Percentiles rank a stretch among this genome's conserved stretches.
These are phyloP conservation scores for Candida railenensis DNA, from an alignment of 805 yeast genomes.

Conservation along the genomic window DNA sequence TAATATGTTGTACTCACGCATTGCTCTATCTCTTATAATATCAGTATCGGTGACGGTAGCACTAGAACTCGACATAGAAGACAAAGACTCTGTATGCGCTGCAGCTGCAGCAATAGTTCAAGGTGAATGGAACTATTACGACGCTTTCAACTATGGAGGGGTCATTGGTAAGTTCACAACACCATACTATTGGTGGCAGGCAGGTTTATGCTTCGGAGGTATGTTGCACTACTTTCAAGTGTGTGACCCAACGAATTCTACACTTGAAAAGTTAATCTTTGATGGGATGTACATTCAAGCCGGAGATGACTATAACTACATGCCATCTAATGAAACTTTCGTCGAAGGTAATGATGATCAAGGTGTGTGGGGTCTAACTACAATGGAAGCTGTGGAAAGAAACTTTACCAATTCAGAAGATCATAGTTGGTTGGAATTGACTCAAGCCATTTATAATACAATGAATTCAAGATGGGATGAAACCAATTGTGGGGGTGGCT, in stretches of 20 bases:
- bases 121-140: slow-evolving; percentile 47
- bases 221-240: slow-evolving; percentile 38
- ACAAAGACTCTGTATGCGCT: slow-evolving; percentile 38
- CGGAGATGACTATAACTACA: slow-evolving; percentile 39
- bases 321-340: slow-evolving; percentile 47
- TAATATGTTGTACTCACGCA: background rate
- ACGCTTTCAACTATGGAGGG: slow-evolving; percentile 42
- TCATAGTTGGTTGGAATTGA: slow-evolving; percentile 79
- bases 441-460: slow-evolving; percentile 88
- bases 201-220: slow-evolving; percentile 52
- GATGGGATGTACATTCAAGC: slow-evolving; percentile 45
- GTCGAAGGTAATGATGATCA: slow-evolving; percentile 53
- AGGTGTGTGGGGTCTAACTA: slow-evolving; percentile 51
- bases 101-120: slow-evolving; percentile 34
- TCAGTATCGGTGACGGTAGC: slow-evolving; percentile 16
- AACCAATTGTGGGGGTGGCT: slow-evolving; percentile 75
- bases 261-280: slow-evolving; percentile 26
- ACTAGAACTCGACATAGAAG: slow-evolving; percentile 37
- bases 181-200: slow-evolving; percentile 55
- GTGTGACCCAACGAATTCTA: slow-evolving; percentile 34
- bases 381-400: slow-evolving; percentile 47
- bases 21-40: background rate
- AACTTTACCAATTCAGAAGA: slow-evolving; percentile 43
- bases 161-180: slow-evolving; percentile 44
- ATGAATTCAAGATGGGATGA: slow-evolving; percentile 90